phyloP scores from a whole-genome alignment of 345 rosid genomes.

The Aethionema arabicum region DNA sequence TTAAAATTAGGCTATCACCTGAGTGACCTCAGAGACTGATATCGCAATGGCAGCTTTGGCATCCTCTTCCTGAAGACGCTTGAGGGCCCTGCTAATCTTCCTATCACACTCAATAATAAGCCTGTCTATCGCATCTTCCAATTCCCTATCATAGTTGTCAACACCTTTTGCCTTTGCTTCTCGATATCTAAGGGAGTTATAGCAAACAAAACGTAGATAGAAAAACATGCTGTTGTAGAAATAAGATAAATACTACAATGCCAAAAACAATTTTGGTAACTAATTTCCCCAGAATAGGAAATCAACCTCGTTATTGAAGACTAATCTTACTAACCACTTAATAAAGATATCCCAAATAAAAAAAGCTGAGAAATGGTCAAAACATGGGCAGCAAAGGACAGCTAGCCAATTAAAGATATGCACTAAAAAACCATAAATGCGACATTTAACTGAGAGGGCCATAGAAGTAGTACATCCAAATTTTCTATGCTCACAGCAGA shows the following conservation, averaged over 20 bases:
- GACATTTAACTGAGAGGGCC: not conserved
- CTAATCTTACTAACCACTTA: conserved; percentile 4
- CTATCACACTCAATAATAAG: conserved; percentile 94
- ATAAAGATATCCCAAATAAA: not conserved
- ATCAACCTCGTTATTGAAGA: not conserved
- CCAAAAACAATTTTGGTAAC: not conserved
- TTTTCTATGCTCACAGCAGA: conserved; percentile 1
- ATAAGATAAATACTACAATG: not conserved
- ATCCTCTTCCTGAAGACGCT: conserved; percentile 93
- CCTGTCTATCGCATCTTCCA: conserved; percentile 90
- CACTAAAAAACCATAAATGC: not conserved
- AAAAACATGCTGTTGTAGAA: conserved; percentile 3
- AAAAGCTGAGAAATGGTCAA: not conserved
- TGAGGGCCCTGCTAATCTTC: conserved; percentile 88
- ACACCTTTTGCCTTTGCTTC: conserved; percentile 74
- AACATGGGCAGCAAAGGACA: not conserved
- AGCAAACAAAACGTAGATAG: conserved; percentile 17
- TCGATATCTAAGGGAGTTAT: conserved; percentile 59
- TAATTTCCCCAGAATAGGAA: not conserved
- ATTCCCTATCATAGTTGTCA: conserved; percentile 81
- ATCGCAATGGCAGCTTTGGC: conserved; percentile 99
- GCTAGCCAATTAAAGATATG: not conserved
- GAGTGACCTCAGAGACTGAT: conserved; percentile 92
- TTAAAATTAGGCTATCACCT: conserved; percentile 39
- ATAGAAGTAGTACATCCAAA: conserved; percentile 6